Evolutionary conservation across 495 filamentous ascomycete species (phyloP), one percentile per base, ranked within the genome.

Genomic region (Xylaria flabelliformis): DNA sequence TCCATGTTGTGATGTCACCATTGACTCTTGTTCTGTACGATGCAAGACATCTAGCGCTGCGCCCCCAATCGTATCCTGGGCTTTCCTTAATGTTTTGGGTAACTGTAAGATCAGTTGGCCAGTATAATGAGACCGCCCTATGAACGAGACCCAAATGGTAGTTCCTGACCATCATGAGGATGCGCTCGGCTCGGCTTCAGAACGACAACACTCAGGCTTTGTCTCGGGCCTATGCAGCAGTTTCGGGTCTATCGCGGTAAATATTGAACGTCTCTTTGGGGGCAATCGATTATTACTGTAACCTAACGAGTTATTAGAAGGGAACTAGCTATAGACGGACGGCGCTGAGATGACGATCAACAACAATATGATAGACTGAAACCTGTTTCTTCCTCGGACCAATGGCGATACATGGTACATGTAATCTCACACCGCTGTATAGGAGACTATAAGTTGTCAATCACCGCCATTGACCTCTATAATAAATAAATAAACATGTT

Each of bases 401-500:
- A 64, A 64, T 34, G 41, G 34, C n/a, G 15, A 46, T 50, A 50
- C 34, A 39, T 50, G 21, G 24, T n/a, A 19, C n/a, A 13, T 21
- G 15, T 41, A 12, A 65, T 65, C 44, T 21, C 6, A 6, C 12
- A n/a, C 19, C 42, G 0, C 19, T 32, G 4, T 48, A 46, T 26
- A 21, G 1, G 5, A 10, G 10, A 17, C 39, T 29, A 24, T n/a
- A 24, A 24, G 0, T 15, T 10, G 15, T 64, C 1, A 29, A 44
- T 44, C 8, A 24, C 5, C 29, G 61, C 3, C 7, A 12, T 64
- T 29, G 4, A 13, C n/a, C 9, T 26, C n/a, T 13, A 39, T 24
- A 10, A 17, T 58, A 46, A 61, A 61, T 69, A 69, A 69, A 69
- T 36, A 69, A 67, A 67, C 65, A 67, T 21, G 44, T 5, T 42